Conservation (phyloP, 1,139 yeast genomes). For the Cylindricascospora bacillispora region DNA sequence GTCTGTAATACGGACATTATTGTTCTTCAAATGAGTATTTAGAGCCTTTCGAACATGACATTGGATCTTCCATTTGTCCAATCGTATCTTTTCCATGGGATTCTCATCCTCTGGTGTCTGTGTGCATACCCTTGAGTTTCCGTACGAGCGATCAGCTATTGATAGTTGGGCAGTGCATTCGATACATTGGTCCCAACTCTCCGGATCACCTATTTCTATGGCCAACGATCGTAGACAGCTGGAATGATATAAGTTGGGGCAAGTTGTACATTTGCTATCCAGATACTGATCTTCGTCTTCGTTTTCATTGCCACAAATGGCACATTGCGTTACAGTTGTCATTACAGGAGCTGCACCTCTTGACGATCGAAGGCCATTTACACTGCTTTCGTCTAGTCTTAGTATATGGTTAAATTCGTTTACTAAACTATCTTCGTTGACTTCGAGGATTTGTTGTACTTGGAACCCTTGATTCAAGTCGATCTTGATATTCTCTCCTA, state of each 20-base stretch:
- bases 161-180: slow-evolving; percentile 8
- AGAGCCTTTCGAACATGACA: slow-evolving; percentile 38
- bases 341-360: no score
- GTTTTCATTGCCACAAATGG: slow-evolving; percentile 19
- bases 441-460: slow-evolving; percentile 6
- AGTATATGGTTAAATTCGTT: not conserved
- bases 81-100: slow-evolving; percentile 17
- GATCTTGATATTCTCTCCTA: no score
- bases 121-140: no score
- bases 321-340: no score
- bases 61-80: slow-evolving; percentile 40
- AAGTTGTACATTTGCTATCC: slow-evolving; percentile 10
- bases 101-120: slow-evolving; percentile 1
- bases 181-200: slow-evolving; percentile 14
- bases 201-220: slow-evolving; percentile 13
- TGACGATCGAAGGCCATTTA: no score
- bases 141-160: no score
- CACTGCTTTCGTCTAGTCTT: slow-evolving; percentile 2
- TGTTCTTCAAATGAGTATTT: slow-evolving; percentile 33
- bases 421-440: no score
- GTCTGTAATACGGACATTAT: slow-evolving; percentile 27
- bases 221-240: slow-evolving; percentile 14
- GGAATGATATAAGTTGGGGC: slow-evolving; percentile 14
- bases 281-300: slow-evolving; percentile 6
- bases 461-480: slow-evolving; percentile 10